Conservation (phyloP, 1,139 yeast genomes). For the Suhomyces anneliseae region DNA sequence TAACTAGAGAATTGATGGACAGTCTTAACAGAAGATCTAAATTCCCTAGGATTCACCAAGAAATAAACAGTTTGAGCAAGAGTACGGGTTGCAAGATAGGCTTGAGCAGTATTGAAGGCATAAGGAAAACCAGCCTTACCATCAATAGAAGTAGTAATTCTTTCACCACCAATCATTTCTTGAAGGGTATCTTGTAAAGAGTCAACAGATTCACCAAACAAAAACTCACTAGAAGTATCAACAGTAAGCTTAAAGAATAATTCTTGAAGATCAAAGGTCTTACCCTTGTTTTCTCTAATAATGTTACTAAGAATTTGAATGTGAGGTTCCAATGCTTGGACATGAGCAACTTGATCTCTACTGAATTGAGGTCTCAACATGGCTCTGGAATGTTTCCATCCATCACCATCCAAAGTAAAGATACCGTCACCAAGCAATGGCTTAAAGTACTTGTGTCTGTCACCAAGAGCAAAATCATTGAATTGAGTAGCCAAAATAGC, state of each 20-base stretch:
- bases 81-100: constrained; percentile 35
- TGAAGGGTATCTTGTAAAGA: constrained; percentile 31
- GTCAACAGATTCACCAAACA: constrained; percentile 55
- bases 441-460: constrained; percentile 23
- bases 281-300: constrained; percentile 16
- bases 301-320: constrained; percentile 21
- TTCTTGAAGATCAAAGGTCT: constrained; percentile 46
- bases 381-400: constrained; percentile 29
- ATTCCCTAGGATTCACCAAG: constrained; percentile 31
- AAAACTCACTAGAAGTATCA: constrained; percentile 59
- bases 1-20: constrained; percentile 37
- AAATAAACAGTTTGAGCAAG: constrained; percentile 37
- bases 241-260: constrained; percentile 52
- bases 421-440: constrained; percentile 28
- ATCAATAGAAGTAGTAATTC: constrained; percentile 13
- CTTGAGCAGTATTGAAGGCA: constrained; percentile 44
- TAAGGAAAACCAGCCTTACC: constrained; percentile 35
- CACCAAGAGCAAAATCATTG: constrained; percentile 26
- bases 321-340: constrained; percentile 26
- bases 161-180: constrained; percentile 23
- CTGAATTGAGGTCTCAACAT: constrained; percentile 31
- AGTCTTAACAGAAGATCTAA: constrained; percentile 26
- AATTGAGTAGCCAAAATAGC: constrained; percentile 29
- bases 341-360: constrained; percentile 30
- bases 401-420: constrained; percentile 27